These are phyloP conservation scores for Pleurotus djamor DNA, from an alignment of 768 basidiomycete genomes.

Conservation along the genomic window DNA sequence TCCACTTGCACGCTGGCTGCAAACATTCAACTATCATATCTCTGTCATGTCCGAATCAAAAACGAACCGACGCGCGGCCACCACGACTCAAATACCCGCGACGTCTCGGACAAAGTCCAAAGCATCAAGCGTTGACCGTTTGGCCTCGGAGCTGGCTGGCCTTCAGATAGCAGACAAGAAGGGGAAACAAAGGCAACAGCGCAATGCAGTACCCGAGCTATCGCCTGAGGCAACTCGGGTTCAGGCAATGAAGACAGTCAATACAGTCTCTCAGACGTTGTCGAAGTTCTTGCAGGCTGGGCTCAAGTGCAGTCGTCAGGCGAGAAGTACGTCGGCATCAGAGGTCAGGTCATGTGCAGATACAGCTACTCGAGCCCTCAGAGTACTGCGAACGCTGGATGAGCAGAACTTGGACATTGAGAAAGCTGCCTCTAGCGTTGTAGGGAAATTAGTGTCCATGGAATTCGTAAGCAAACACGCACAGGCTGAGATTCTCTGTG, in stretches of 20 bases:
- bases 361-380: constrained; percentile 43
- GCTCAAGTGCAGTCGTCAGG: constrained; percentile 43
- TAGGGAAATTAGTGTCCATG: constrained; percentile 64
- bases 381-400: constrained; percentile 39
- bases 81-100: not conserved
- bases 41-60: not conserved
- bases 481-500: not conserved
- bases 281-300: constrained; percentile 52
- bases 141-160: not conserved
- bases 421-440: constrained; percentile 64
- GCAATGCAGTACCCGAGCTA: not conserved
- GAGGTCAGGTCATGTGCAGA: constrained; percentile 31
- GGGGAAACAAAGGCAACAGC: constrained; percentile 1
- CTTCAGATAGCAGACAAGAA: constrained; percentile 6
- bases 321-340: constrained; percentile 21
- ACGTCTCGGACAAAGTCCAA: not conserved
- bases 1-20: not conserved
- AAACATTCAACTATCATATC: not conserved
- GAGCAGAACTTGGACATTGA: constrained; percentile 64
- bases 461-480: constrained; percentile 43
- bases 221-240: constrained; percentile 34
- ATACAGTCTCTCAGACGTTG: constrained; percentile 57
- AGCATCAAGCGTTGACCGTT: not conserved
- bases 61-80: not conserved
- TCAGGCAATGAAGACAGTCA: constrained; percentile 62